Conservation (phyloP, 2,329 filamentous ascomycete species). For the Samsoniella hepiali region DNA sequence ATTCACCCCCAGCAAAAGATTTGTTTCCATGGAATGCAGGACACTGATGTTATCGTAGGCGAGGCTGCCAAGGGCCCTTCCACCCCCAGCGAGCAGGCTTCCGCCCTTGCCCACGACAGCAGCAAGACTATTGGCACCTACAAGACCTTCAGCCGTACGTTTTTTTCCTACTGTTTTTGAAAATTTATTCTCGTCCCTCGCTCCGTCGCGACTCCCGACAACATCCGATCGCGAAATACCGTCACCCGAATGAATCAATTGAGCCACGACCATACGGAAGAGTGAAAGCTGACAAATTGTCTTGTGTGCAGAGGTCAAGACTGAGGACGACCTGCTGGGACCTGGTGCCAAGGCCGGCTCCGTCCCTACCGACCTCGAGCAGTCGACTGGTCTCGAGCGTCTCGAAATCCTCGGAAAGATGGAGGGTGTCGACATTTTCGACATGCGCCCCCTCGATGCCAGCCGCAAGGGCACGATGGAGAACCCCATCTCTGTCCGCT, state of each 20-base stretch:
- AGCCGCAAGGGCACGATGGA: constrained; percentile 88
- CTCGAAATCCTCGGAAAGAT: constrained; percentile 99
- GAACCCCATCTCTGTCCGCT: constrained; percentile 85
- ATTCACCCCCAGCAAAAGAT: constrained; percentile 19
- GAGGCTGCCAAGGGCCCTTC: constrained; percentile 36
- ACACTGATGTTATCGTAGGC: constrained; percentile 26
- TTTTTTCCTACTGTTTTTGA: constrained; percentile 20
- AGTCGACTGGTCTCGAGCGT: constrained; percentile 96
- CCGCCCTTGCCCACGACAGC: constrained; percentile 35
- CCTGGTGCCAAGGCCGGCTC: constrained; percentile 79
- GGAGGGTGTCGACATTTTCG: constrained; percentile 96
- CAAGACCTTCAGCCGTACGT: constrained; percentile 48
- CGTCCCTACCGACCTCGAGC: constrained; percentile 90
- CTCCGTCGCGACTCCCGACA: background rate
- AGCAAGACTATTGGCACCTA: constrained; percentile 46
- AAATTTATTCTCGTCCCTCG: background rate
- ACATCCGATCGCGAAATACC: constrained; percentile 11
- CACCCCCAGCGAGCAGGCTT: constrained; percentile 37
- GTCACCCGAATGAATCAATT: background rate
- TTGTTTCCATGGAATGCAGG: background rate
- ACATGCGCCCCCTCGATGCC: constrained; percentile 94
- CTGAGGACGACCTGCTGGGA: constrained; percentile 75
- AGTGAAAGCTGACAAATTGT: constrained; percentile 23
- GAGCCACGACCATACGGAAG: background rate
- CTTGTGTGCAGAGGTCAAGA: constrained; percentile 68